A percentile compares a stretch with the other conserved stretches of the same genome.
phyloP scores from a whole-genome alignment of 176 grass and related monocot genomes.

The Musa itinerans region DNA sequence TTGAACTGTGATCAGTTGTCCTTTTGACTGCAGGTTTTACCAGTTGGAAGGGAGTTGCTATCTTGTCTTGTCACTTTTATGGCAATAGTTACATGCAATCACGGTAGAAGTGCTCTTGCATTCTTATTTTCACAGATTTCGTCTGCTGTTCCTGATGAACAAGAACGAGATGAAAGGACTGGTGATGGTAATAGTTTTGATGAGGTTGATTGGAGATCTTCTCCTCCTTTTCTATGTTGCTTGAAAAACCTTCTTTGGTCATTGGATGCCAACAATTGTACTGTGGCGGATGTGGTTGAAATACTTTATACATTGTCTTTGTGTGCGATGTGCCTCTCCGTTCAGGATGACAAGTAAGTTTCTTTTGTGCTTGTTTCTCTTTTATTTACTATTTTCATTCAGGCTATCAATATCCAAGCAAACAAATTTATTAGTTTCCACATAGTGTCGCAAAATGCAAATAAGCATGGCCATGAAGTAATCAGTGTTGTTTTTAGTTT shows the following conservation, averaged over 20 bases:
- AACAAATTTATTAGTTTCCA: too few relatives aligned
- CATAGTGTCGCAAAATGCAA: too few relatives aligned
- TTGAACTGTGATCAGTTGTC: constrained; percentile 11
- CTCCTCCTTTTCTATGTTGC: constrained; percentile 30
- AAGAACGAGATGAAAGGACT: constrained; percentile 20
- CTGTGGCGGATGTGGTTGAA: constrained; percentile 44
- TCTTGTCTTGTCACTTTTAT: constrained; percentile 73
- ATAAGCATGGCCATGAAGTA: too few relatives aligned
- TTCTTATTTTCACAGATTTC: constrained; percentile 13
- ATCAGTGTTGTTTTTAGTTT: too few relatives aligned
- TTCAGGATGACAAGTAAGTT: constrained; percentile 52
- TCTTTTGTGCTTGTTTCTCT: neutral
- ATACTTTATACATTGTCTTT: constrained; percentile 53
- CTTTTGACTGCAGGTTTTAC: constrained; percentile 50
- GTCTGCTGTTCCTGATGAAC: constrained; percentile 21
- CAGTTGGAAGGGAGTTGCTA: constrained; percentile 67
- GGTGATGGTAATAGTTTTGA: constrained; percentile 5
- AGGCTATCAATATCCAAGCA: neutral
- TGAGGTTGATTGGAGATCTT: constrained; percentile 12
- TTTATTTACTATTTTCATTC: neutral
- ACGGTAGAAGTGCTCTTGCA: constrained; percentile 42
- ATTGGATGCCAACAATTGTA: constrained; percentile 33
- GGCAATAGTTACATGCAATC: constrained; percentile 58
- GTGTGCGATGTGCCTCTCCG: constrained; percentile 45
- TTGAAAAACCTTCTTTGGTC: constrained; percentile 37